Conservation (phyloP, 1,284 basidiomycete species). For the Austroboletus novae-zelandiae region DNA sequence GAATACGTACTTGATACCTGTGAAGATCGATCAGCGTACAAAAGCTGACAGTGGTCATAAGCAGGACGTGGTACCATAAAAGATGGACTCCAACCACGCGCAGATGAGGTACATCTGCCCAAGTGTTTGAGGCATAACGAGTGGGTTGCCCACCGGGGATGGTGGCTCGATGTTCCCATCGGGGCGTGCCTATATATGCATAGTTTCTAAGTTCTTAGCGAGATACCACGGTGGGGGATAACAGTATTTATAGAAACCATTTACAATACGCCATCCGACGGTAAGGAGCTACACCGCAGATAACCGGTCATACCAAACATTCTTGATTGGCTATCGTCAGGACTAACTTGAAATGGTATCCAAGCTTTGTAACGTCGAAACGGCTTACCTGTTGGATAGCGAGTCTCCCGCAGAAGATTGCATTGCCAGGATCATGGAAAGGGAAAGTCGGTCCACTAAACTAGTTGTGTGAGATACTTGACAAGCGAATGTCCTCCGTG, state of each 20-base stretch:
- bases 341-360: background rate
- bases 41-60: background rate
- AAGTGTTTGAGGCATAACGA: conserved; percentile 12
- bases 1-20: conserved; percentile 17
- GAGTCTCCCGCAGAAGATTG: background rate
- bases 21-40: background rate
- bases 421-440: background rate
- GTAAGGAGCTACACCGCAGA: too few relatives aligned
- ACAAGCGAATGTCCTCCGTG: too few relatives aligned
- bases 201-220: too few relatives aligned
- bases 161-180: background rate
- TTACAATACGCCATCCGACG: background rate
- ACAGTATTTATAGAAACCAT: background rate
- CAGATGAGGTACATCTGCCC: conserved; percentile 19
- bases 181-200: background rate
- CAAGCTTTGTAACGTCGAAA: background rate
- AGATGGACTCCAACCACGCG: conserved; percentile 17
- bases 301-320: background rate
- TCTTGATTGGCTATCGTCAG: background rate
- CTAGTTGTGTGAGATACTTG: too few relatives aligned
- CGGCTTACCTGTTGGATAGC: background rate
- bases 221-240: too few relatives aligned
- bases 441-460: background rate
- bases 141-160: background rate
- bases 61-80: conserved; percentile 12